Evolutionary conservation across 768 basidiomycete species (phyloP).

Genomic region (Kwoniella sp.): DNA sequence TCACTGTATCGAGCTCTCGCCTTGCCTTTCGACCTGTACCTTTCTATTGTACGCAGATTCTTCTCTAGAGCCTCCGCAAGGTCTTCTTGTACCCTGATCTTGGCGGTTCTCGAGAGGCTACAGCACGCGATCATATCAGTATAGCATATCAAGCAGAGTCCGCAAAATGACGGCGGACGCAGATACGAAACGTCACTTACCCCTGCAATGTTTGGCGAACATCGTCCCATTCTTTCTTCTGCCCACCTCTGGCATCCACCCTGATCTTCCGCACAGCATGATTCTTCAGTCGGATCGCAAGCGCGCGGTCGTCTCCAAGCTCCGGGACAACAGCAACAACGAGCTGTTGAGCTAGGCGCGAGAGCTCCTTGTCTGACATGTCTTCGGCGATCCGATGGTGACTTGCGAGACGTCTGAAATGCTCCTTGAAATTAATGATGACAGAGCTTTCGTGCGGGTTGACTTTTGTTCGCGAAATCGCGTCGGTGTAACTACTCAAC

Average conservation of each 20-base stretch:
- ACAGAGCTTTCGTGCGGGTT: no score
- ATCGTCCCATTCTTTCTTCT: slow-evolving; percentile 43
- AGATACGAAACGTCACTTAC: slow-evolving; percentile 11
- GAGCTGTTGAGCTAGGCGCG: slow-evolving; percentile 17
- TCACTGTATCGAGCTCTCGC: slow-evolving; percentile 36
- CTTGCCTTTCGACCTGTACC: slow-evolving; percentile 5
- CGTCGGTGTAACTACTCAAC: no score
- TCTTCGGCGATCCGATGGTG: no score
- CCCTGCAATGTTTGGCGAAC: slow-evolving; percentile 21
- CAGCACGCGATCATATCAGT: neutral
- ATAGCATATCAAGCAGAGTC: neutral
- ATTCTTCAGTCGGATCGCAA: neutral
- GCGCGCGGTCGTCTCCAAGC: neutral
- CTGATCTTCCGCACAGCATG: slow-evolving; percentile 28
- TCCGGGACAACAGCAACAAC: slow-evolving; percentile 15
- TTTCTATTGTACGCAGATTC: slow-evolving; percentile 13
- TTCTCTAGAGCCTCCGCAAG: slow-evolving; percentile 41
- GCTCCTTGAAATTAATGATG: no score
- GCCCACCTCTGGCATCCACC: slow-evolving; percentile 29
- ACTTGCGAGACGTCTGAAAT: no score
- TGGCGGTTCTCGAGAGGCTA: slow-evolving; percentile 28
- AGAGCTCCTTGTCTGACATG: slow-evolving; percentile 2
- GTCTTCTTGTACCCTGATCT: slow-evolving; percentile 38
- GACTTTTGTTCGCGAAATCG: no score
- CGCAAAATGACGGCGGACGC: no score